A percentile compares a stretch with the other conserved stretches of the same genome.
phyloP scores from a whole-genome alignment of 148 eudicot species.

The Rhododendron henanense region DNA sequence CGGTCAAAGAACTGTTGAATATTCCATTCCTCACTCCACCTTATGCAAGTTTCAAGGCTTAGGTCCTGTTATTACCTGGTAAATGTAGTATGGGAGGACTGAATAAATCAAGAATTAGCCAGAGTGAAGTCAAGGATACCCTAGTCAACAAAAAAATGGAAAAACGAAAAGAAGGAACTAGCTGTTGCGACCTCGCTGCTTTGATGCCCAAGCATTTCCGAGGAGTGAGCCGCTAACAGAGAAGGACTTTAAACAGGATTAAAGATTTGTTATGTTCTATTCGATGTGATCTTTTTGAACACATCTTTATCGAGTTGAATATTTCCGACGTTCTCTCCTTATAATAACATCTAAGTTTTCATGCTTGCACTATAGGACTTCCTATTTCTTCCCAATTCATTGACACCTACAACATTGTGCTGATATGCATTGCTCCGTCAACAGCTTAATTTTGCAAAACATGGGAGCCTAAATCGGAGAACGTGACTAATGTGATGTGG shows the following conservation, averaged over 20 bases:
- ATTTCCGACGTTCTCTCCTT: background rate
- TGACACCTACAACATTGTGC: background rate
- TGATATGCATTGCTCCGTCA: background rate
- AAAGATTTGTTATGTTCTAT: background rate
- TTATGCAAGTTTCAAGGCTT: background rate
- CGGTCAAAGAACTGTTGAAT: background rate
- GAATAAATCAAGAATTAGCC: background rate
- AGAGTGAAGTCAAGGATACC: background rate
- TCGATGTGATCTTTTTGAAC: background rate
- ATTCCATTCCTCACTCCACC: background rate
- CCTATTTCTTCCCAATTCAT: background rate
- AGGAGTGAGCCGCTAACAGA: background rate
- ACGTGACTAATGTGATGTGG: too few relatives aligned
- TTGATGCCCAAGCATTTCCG: background rate
- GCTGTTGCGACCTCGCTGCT: background rate
- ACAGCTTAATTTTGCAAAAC: background rate
- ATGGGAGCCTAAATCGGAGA: background rate
- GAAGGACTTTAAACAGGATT: too few relatives aligned
- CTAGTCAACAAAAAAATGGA: background rate
- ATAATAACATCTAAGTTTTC: background rate
- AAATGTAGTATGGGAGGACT: background rate
- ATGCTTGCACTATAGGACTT: background rate
- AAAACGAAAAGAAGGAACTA: background rate
- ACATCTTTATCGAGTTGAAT: background rate
- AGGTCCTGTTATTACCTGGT: background rate